Evolutionary conservation across 192 early-diverging fungal genomes (phyloP).

Genomic region (Lobosporangium transversale): DNA sequence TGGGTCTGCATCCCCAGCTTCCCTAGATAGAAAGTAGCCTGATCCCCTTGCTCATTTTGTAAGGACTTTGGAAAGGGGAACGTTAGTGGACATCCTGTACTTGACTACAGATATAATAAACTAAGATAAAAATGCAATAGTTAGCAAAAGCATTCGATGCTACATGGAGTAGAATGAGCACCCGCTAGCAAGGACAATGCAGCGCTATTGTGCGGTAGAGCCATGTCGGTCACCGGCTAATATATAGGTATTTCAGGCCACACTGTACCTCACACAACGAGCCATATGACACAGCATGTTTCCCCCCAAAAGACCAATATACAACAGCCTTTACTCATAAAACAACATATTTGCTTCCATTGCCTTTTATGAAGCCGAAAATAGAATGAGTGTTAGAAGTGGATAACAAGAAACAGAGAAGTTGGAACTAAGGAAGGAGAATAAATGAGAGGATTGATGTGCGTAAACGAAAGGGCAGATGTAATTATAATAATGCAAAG

Average conservation of each 20-base stretch:
- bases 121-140: neutral
- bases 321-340: no score
- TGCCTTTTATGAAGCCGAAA: no score
- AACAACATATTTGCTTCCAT: no score
- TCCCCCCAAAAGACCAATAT: no score
- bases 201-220: conserved; percentile 2
- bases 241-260: conserved; percentile 5
- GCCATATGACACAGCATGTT: conserved; percentile 6
- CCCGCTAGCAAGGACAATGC: conserved; percentile 4
- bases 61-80: neutral
- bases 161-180: no score
- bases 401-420: no score
- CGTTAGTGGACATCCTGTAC: neutral
- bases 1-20: neutral
- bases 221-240: neutral
- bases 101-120: neutral
- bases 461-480: no score
- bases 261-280: no score
- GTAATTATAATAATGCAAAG: no score
- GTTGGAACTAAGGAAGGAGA: no score
- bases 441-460: no score
- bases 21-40: neutral
- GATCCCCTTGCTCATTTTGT: neutral
- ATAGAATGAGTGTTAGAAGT: no score
- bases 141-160: conserved; percentile 1